Evolutionary conservation across 2,329 filamentous ascomycete species (phyloP).

Genomic region (Botrytis aclada): DNA sequence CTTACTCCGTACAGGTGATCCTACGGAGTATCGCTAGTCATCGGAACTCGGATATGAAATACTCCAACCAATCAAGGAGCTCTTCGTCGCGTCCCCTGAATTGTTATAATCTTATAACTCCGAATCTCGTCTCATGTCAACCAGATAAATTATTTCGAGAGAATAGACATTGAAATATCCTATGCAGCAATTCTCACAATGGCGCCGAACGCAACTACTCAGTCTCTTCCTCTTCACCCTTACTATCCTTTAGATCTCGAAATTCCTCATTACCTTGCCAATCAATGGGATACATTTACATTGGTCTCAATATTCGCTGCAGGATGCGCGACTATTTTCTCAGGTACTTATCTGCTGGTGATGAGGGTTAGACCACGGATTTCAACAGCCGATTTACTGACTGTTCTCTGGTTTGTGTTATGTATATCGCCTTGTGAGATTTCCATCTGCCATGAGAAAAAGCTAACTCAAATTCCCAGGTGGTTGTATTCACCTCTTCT

Average conservation of each 20-base stretch:
- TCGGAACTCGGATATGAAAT: neutral
- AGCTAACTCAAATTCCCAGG: conserved; percentile 21
- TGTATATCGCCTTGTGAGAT: neutral
- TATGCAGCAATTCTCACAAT: neutral
- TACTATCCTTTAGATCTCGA: neutral
- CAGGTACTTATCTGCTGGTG: neutral
- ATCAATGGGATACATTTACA: neutral
- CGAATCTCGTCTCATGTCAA: neutral
- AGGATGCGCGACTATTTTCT: neutral
- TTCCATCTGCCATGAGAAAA: neutral
- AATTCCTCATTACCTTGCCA: neutral
- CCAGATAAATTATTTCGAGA: neutral
- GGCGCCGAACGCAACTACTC: neutral
- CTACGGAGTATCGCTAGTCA: too few relatives aligned
- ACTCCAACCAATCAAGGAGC: neutral
- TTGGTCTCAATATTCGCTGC: neutral
- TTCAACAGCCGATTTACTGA: neutral
- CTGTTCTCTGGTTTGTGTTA: neutral
- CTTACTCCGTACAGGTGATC: neutral
- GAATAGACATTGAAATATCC: neutral
- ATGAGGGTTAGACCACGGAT: neutral
- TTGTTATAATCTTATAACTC: neutral
- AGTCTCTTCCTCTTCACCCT: neutral
- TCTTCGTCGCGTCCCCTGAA: neutral
- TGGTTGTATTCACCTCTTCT: conserved; percentile 36